Percentiles rank a stretch among this genome's conserved stretches.
These are phyloP conservation scores for Venustampulla echinocandica DNA, from an alignment of 495 filamentous ascomycete genomes.

Conservation along the genomic window DNA sequence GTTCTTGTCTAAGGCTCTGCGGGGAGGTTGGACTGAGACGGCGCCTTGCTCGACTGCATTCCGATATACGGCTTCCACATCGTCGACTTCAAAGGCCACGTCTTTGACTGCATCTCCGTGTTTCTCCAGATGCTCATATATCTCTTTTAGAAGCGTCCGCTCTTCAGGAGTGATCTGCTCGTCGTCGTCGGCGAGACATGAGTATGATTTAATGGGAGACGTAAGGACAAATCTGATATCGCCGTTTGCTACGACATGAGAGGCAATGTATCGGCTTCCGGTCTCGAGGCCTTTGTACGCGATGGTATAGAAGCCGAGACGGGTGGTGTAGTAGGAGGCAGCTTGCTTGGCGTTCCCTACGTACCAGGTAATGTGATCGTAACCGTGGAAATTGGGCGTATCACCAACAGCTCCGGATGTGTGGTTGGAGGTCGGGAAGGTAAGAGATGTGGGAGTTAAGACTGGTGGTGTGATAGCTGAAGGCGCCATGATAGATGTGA, in stretches of 20 bases:
- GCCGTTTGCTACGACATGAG: constrained; percentile 73
- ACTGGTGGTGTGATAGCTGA: constrained; percentile 55
- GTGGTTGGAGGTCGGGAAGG: constrained; percentile 26
- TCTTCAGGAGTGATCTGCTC: constrained; percentile 46
- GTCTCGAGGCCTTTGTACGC: constrained; percentile 87
- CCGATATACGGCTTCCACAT: constrained; percentile 63
- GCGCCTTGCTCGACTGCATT: constrained; percentile 64
- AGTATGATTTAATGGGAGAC: constrained; percentile 58
- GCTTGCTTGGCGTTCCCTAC: constrained; percentile 95
- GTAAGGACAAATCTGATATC: constrained; percentile 75
- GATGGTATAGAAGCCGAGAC: constrained; percentile 70
- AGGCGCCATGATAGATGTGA: constrained; percentile 51
- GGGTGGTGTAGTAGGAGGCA: constrained; percentile 73
- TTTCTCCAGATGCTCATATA: constrained; percentile 64
- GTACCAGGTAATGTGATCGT: constrained; percentile 87
- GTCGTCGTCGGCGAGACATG: constrained; percentile 32
- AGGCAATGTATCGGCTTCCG: constrained; percentile 62
- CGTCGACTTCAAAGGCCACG: constrained; percentile 85
- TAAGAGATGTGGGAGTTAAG: constrained; percentile 31
- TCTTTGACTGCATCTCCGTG: constrained; percentile 91
- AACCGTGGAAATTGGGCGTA: constrained; percentile 54
- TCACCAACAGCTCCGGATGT: constrained; percentile 31
- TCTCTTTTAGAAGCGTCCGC: constrained; percentile 49
- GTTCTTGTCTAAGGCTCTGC: constrained; percentile 39
- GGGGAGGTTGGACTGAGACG: constrained; percentile 49